Conservation (phyloP, 805 yeast species). For the Zygosaccharomyces rouxii region DNA sequence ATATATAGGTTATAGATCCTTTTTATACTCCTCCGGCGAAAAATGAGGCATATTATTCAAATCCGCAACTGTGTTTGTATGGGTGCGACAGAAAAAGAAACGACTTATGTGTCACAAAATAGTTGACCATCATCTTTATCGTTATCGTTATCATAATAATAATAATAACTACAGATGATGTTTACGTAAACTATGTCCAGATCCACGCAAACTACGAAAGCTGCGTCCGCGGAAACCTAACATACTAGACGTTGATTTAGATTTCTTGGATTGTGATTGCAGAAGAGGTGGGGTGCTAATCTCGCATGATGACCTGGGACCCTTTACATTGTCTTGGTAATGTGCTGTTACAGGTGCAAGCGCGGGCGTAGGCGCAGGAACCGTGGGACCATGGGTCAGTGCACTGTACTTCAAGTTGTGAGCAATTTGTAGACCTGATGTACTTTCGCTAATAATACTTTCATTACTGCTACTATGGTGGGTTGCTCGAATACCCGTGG, state of each 20-base stretch:
- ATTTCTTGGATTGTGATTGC: not conserved
- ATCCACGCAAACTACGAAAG: not conserved
- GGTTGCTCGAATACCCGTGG: not conserved
- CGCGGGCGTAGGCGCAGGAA: not conserved
- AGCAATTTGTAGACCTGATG: conserved; percentile 1
- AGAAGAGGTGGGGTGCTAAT: conserved; percentile 1
- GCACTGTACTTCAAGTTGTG: not conserved
- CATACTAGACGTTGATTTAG: not conserved
- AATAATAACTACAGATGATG: not conserved
- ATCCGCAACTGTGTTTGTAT: not conserved
- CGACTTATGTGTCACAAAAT: not conserved
- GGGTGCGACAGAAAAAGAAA: not conserved
- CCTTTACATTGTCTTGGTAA: not conserved
- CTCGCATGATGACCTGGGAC: not conserved
- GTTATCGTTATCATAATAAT: not conserved
- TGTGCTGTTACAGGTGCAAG: not conserved
- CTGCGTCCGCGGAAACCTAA: not conserved
- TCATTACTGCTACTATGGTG: not conserved
- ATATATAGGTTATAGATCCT: not conserved
- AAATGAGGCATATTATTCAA: not conserved
- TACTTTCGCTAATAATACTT: conserved; percentile 4
- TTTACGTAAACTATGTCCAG: not conserved
- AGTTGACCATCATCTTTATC: not conserved
- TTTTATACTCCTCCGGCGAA: not conserved
- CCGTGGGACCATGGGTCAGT: not conserved